Percentiles rank a stretch among this genome's conserved stretches.
Conservation (phyloP, 2,329 filamentous ascomycete species). For the Cladosporium sp. region DNA sequence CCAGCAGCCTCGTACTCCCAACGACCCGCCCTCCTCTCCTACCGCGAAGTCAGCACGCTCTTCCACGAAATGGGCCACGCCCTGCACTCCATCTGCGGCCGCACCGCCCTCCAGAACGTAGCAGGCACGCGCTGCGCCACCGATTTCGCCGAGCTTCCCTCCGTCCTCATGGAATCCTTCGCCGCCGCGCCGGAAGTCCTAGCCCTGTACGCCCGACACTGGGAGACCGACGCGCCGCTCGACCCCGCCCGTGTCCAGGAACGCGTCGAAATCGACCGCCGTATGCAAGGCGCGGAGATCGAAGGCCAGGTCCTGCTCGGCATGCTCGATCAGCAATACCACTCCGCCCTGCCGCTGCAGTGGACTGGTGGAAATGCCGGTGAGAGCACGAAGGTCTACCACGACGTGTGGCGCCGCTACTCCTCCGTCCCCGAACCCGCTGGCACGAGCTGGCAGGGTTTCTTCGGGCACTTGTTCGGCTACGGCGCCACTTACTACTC, state of each 20-base stretch:
- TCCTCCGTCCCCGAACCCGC: slow-evolving; percentile 68
- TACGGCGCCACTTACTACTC: slow-evolving; percentile 97
- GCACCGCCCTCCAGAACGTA: slow-evolving; percentile 89
- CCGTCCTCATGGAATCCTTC: slow-evolving; percentile 96
- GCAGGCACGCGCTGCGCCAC: slow-evolving; percentile 92
- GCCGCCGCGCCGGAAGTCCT: slow-evolving; percentile 81
- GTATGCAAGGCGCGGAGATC: slow-evolving; percentile 77
- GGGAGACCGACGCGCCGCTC: slow-evolving; percentile 77
- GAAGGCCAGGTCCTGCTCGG: slow-evolving; percentile 87
- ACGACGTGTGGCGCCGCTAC: slow-evolving; percentile 65
- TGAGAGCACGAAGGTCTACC: slow-evolving; percentile 65
- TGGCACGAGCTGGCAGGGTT: slow-evolving; percentile 85
- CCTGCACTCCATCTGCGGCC: slow-evolving; percentile 87
- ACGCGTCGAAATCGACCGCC: slow-evolving; percentile 61
- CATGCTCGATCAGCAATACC: slow-evolving; percentile 86
- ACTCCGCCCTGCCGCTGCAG: slow-evolving; percentile 52
- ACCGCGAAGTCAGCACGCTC: slow-evolving; percentile 84
- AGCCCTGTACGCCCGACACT: slow-evolving; percentile 81
- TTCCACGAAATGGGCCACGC: slow-evolving; percentile 99
- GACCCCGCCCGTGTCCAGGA: slow-evolving; percentile 69
- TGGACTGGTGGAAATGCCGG: slow-evolving; percentile 37
- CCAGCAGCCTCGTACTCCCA: slow-evolving; percentile 35
- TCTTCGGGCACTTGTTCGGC: slow-evolving; percentile 91
- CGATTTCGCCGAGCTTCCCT: slow-evolving; percentile 93
- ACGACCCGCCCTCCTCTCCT: slow-evolving; percentile 69